These are phyloP conservation scores for Candida nitratophila DNA, from an alignment of 805 yeast species.

Conservation along the genomic window DNA sequence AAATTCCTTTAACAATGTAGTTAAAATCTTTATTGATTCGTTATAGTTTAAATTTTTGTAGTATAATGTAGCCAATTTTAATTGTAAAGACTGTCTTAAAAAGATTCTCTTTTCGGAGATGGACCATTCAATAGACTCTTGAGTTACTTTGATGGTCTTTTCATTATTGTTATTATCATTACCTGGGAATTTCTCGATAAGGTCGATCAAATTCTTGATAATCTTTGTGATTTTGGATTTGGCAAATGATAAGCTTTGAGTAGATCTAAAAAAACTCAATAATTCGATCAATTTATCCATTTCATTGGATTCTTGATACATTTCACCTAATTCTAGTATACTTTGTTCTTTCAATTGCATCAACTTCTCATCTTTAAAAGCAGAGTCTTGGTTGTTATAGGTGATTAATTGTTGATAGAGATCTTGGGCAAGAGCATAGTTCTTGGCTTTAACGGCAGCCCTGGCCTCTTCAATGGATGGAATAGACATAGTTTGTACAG, in stretches of 20 bases:
- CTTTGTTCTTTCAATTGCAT: slow-evolving; percentile 59
- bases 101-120: slow-evolving; percentile 75
- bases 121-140: slow-evolving; percentile 86
- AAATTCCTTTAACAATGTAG: slow-evolving; percentile 70
- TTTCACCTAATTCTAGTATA: slow-evolving; percentile 66
- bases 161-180: slow-evolving; percentile 41
- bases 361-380: slow-evolving; percentile 27
- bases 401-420: slow-evolving; percentile 46
- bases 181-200: slow-evolving; percentile 52
- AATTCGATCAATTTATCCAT: slow-evolving; percentile 49
- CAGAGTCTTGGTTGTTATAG: neutral
- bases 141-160: slow-evolving; percentile 64
- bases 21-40: slow-evolving; percentile 67
- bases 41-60: slow-evolving; percentile 57
- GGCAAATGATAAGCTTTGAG: slow-evolving; percentile 65
- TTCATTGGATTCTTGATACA: slow-evolving; percentile 48
- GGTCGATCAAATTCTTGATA: slow-evolving; percentile 72
- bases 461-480: slow-evolving; percentile 53
- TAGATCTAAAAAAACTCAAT: slow-evolving; percentile 46
- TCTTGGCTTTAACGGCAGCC: slow-evolving; percentile 37
- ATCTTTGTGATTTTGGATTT: slow-evolving; percentile 94
- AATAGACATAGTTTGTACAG: slow-evolving; percentile 16
- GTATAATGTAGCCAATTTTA: slow-evolving; percentile 72
- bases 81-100: slow-evolving; percentile 79
- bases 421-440: slow-evolving; percentile 52